These are phyloP conservation scores for Aspergillus novoparasiticus DNA, from an alignment of 2,329 filamentous ascomycete species.

Conservation along the genomic window DNA sequence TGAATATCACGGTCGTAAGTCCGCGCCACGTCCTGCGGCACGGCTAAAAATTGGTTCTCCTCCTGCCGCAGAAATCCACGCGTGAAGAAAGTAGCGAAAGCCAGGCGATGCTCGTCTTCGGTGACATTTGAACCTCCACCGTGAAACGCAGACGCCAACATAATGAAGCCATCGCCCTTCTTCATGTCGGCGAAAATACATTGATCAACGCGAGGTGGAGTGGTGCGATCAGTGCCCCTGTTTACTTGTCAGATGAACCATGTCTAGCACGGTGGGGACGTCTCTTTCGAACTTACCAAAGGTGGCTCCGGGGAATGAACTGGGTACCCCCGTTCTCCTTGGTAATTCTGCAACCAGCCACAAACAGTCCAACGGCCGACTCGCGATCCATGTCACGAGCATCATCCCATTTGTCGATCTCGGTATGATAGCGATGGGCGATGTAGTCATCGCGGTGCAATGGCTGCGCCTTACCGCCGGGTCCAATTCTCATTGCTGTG, in stretches of 20 bases:
- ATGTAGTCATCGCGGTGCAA: conserved; percentile 25
- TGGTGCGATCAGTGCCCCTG: not conserved
- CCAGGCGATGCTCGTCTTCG: conserved; percentile 32
- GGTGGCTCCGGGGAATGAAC: conserved; percentile 32
- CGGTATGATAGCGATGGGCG: conserved; percentile 8
- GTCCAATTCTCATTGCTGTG: conserved; percentile 23
- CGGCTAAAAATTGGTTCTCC: conserved; percentile 43
- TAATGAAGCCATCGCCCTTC: conserved; percentile 41
- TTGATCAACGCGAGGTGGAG: conserved; percentile 19
- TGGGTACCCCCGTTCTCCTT: conserved; percentile 35
- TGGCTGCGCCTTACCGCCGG: conserved; percentile 25
- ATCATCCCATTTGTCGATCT: conserved; percentile 8
- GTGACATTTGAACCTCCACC: conserved; percentile 39
- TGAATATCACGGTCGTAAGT: conserved; percentile 18
- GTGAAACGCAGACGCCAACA: conserved; percentile 39
- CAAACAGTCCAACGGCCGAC: conserved; percentile 25
- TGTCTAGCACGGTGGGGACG: not conserved
- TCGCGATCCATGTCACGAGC: conserved; percentile 20
- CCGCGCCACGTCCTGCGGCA: conserved; percentile 13
- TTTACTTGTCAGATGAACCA: not conserved
- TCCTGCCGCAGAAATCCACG: conserved; percentile 40
- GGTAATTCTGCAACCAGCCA: conserved; percentile 27
- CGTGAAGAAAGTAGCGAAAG: conserved; percentile 38
- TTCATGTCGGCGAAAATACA: conserved; percentile 33
- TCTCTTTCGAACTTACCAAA: conserved; percentile 20